Evolutionary conservation across 352 stramenopile genomes (phyloP), one percentile per base, ranked within the genome.

Genomic region (Hyaloperonospora brassicae): DNA sequence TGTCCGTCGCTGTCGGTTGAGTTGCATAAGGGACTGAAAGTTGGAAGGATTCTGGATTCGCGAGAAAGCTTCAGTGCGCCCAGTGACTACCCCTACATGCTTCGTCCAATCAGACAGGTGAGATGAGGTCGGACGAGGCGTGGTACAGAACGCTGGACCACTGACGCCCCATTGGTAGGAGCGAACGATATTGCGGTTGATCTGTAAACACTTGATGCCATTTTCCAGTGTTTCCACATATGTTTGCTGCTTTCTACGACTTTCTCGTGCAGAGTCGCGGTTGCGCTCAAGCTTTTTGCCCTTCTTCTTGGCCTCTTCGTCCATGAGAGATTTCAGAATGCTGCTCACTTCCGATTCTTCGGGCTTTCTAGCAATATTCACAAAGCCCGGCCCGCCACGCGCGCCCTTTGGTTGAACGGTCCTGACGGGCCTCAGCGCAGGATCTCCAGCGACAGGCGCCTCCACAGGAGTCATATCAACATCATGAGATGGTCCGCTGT

Each of bases 271-370:
- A 14, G 84, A 94, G 40, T 94, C 84, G 24, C 84, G 84, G 62
- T 94, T 94, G 11, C 84, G 81, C 48, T 94, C 84, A 5, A 94
- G 81, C 40, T 94, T 94, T 55, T 92, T 91, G 55, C 90, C 81
- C 50, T 91, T 91, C 55, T 94, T 94, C 64, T 91, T 89, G 27
- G 84, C 80, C 55, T 94, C 81, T 61, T 94, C 84, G 10, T 89
- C 68, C 76, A 94, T 88, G 1, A 94, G 72, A 38, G 78, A 86
- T 56, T 91, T 85, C n/a, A 94, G 64, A 52, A 94, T 92, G 47
- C 72, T 89, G 62, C 81, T 92, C 49, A 92, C 78, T 42, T 86
- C 76, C 0, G 81, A 79, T 47, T 89, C 75, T 30, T 89, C 81
- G 0, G 84, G 84, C 50, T 92, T 91, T 22, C 79, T 70, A 4